phyloP scores from a whole-genome alignment of 2,329 filamentous ascomycete species.

The Colletotrichum coccodes region DNA sequence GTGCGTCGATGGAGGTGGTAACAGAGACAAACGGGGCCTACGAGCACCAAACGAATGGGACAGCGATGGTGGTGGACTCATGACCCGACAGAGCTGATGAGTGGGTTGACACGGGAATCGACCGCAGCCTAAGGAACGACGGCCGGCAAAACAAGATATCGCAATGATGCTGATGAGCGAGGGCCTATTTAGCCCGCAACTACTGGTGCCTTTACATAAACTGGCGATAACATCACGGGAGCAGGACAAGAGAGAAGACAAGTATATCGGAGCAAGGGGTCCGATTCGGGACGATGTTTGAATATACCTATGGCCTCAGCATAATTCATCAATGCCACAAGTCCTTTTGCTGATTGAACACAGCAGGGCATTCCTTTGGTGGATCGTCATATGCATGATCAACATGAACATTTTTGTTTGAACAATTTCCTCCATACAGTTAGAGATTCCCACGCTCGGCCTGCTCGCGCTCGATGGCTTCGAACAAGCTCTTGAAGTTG shows the following conservation, averaged over 20 bases:
- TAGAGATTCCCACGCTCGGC: conserved; percentile 82
- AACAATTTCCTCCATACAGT: background rate
- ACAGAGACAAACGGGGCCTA: conserved; percentile 42
- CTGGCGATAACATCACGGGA: background rate
- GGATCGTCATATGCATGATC: background rate
- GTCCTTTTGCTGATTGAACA: background rate
- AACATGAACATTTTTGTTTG: background rate
- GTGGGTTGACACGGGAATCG: background rate
- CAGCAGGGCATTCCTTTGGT: background rate
- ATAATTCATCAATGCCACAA: background rate
- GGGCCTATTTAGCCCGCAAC: background rate
- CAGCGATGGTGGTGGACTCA: conserved; percentile 56
- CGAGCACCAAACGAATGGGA: conserved; percentile 44
- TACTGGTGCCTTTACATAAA: background rate
- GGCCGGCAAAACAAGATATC: background rate
- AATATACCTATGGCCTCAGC: background rate
- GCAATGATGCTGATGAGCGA: background rate
- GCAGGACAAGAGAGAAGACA: background rate
- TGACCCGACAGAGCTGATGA: conserved; percentile 26
- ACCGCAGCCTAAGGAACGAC: background rate
- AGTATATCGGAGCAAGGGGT: background rate
- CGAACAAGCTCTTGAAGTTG: conserved; percentile 95
- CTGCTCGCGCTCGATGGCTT: conserved; percentile 95
- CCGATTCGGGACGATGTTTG: background rate
- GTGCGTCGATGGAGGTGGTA: conserved; percentile 33